Conservation (phyloP, 108 stramenopile species). For the Skeletonema menzelii region DNA sequence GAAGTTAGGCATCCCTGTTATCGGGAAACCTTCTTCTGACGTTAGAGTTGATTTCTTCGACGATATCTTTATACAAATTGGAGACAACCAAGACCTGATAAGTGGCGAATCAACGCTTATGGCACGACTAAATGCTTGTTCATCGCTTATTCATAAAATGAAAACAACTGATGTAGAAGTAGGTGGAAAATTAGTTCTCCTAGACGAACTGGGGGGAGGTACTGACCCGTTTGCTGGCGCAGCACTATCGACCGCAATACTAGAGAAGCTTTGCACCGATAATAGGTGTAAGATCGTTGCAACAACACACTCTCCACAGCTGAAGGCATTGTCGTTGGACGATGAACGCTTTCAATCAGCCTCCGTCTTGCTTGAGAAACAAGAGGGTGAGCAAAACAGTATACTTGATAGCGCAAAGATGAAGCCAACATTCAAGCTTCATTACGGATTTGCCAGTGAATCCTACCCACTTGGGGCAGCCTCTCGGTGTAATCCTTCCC, state of each 20-base stretch:
- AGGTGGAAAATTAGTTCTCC: slow-evolving; percentile 45
- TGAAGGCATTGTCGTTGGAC: slow-evolving; percentile 68
- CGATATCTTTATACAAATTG: slow-evolving; percentile 61
- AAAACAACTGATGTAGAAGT: not conserved
- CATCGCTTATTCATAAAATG: slow-evolving; percentile 50
- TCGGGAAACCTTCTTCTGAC: slow-evolving; percentile 4
- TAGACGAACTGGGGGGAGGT: slow-evolving; percentile 83
- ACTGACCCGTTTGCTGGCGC: slow-evolving; percentile 78
- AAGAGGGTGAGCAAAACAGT: slow-evolving; percentile 2
- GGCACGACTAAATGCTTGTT: slow-evolving; percentile 60
- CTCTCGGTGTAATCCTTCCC: slow-evolving; percentile 49
- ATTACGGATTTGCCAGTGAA: slow-evolving; percentile 76
- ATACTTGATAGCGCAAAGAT: slow-evolving; percentile 5
- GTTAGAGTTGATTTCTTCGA: slow-evolving; percentile 66
- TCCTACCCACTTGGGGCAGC: slow-evolving; percentile 79
- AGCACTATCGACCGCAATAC: slow-evolving; percentile 71
- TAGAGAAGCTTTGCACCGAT: slow-evolving; percentile 56
- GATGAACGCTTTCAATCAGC: slow-evolving; percentile 64
- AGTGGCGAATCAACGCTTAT: slow-evolving; percentile 78
- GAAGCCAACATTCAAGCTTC: slow-evolving; percentile 58
- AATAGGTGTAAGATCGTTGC: slow-evolving; percentile 57
- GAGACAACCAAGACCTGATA: slow-evolving; percentile 67
- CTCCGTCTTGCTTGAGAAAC: slow-evolving; percentile 50
- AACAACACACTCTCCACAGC: slow-evolving; percentile 78
- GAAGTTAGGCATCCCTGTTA: slow-evolving; percentile 60